Evolutionary conservation across 2,329 filamentous ascomycete species (phyloP).

Genomic region (Botrytis pseudocinerea): DNA sequence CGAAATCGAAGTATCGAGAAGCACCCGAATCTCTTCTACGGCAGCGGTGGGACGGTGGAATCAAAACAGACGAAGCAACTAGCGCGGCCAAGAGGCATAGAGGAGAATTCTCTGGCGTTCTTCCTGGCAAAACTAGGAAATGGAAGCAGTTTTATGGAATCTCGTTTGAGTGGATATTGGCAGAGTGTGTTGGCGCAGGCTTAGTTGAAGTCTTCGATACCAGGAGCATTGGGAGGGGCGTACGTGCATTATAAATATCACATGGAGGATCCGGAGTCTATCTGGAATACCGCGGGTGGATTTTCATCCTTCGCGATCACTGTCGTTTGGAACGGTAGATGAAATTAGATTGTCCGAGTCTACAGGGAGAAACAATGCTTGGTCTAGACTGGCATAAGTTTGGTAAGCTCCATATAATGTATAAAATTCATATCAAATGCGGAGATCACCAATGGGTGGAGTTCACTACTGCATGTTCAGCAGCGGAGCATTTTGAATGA

Average conservation of each 20-base stretch:
- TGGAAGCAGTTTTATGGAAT: constrained; percentile 73
- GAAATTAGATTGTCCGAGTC: not conserved
- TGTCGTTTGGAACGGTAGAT: not conserved
- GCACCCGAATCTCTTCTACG: constrained; percentile 60
- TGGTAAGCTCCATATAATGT: constrained; percentile 18
- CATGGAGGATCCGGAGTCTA: not conserved
- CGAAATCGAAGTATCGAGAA: constrained; percentile 61
- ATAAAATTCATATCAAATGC: constrained; percentile 15
- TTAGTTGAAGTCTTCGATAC: constrained; percentile 75
- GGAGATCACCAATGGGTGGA: constrained; percentile 17
- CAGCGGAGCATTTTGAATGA: constrained; percentile 13
- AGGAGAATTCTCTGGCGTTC: constrained; percentile 57
- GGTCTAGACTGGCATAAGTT: constrained; percentile 1
- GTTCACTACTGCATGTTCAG: constrained; percentile 17
- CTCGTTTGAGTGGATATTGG: constrained; percentile 69
- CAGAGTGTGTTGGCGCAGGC: constrained; percentile 69
- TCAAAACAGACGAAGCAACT: constrained; percentile 48
- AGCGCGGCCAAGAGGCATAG: constrained; percentile 52
- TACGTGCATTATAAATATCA: constrained; percentile 46
- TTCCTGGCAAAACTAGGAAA: constrained; percentile 63
- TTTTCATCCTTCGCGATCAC: not conserved
- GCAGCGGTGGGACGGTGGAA: constrained; percentile 71
- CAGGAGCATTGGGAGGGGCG: constrained; percentile 67
- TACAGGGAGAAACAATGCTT: constrained; percentile 10
- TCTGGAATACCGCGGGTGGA: not conserved